These are phyloP conservation scores for Xylariaceae sp. DNA, from an alignment of 2,329 filamentous ascomycete species.

Conservation along the genomic window DNA sequence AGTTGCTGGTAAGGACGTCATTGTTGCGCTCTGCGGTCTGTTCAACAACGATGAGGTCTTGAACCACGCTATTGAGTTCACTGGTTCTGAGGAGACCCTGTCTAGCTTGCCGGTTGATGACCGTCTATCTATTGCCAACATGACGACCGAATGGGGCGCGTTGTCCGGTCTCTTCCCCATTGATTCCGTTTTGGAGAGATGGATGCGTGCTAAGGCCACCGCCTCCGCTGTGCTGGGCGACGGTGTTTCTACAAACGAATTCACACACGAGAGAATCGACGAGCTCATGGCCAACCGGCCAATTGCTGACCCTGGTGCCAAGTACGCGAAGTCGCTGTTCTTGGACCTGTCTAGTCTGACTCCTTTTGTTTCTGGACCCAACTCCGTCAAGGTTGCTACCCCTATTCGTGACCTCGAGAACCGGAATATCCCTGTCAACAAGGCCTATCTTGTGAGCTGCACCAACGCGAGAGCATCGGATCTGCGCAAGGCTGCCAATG, in stretches of 20 bases:
- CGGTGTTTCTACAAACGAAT: slow-evolving; percentile 48
- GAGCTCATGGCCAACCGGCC: slow-evolving; percentile 63
- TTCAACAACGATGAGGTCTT: slow-evolving; percentile 79
- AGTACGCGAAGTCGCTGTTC: slow-evolving; percentile 78
- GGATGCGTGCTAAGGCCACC: slow-evolving; percentile 68
- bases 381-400: slow-evolving; percentile 82
- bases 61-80: slow-evolving; percentile 88
- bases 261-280: slow-evolving; percentile 70
- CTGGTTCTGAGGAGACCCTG: slow-evolving; percentile 73
- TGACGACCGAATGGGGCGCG: slow-evolving; percentile 68
- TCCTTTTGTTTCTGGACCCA: slow-evolving; percentile 80
- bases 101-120: slow-evolving; percentile 65
- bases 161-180: slow-evolving; percentile 67
- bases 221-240: slow-evolving; percentile 57
- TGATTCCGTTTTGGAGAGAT: slow-evolving; percentile 47
- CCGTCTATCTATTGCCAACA: slow-evolving; percentile 68
- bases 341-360: slow-evolving; percentile 77
- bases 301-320: slow-evolving; percentile 67
- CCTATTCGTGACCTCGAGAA: slow-evolving; percentile 68
- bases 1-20: slow-evolving; percentile 90
- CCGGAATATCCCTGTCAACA: slow-evolving; percentile 71
- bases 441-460: slow-evolving; percentile 83
- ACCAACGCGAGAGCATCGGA: slow-evolving; percentile 83
- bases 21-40: slow-evolving; percentile 78
- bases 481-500: slow-evolving; percentile 71